phyloP scores from a whole-genome alignment of 169 alveolate species.

The Theileria annulata region DNA sequence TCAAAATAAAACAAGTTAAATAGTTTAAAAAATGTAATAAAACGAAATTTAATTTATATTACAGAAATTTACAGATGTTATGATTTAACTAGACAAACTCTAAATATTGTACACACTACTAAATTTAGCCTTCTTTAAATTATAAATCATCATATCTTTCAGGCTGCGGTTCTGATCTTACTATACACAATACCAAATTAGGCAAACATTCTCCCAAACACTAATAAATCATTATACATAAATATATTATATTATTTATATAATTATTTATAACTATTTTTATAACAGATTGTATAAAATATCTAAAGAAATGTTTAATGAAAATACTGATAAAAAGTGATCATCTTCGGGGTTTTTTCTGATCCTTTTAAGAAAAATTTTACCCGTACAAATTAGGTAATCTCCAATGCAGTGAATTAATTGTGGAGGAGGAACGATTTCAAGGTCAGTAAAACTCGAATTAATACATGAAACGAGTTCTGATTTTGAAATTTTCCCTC shows the following conservation, averaged over 20 bases:
- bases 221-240: not conserved
- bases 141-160: slow-evolving; percentile 3
- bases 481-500: slow-evolving; percentile 45
- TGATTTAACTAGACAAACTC: not conserved
- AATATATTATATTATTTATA: not conserved
- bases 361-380: not conserved
- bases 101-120: slow-evolving; percentile 1
- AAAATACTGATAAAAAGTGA: not conserved
- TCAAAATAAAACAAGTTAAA: not conserved
- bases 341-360: not conserved
- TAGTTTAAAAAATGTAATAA: not conserved
- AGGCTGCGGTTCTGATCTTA: slow-evolving; percentile 33
- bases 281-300: too few relatives aligned
- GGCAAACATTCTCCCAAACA: slow-evolving; percentile 52
- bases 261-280: not conserved
- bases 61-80: not conserved
- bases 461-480: slow-evolving; percentile 43
- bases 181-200: slow-evolving; percentile 21
- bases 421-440: slow-evolving; percentile 26
- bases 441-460: slow-evolving; percentile 8
- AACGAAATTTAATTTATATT: not conserved
- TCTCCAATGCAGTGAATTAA: slow-evolving; percentile 50
- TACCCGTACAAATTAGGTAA: slow-evolving; percentile 32
- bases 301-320: too few relatives aligned
- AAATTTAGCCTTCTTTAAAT: not conserved